phyloP scores from a whole-genome alignment of 1,284 basidiomycete species.

The Trichosporon faecale region DNA sequence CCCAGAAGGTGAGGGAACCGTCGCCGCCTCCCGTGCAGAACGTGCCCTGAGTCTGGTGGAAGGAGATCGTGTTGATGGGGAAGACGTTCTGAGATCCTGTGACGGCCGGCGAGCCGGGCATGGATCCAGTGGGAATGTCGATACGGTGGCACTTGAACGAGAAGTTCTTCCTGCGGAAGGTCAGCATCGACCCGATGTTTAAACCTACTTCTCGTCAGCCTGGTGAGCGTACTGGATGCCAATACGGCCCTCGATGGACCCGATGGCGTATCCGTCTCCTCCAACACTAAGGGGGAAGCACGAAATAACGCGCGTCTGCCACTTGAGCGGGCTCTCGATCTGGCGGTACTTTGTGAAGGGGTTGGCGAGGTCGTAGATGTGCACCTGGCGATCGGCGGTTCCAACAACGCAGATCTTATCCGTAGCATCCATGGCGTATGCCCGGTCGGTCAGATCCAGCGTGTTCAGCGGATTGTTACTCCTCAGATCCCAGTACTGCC shows the following conservation, averaged over 20 bases:
- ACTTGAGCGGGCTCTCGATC: slow-evolving; percentile 77
- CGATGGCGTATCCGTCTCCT: slow-evolving; percentile 78
- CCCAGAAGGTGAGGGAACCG: slow-evolving; percentile 42
- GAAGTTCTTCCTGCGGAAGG: slow-evolving; percentile 69
- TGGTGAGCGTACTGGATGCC: slow-evolving; percentile 73
- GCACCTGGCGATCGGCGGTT: slow-evolving; percentile 72
- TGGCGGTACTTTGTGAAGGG: slow-evolving; percentile 54
- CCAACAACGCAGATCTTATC: slow-evolving; percentile 72
- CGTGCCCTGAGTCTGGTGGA: slow-evolving; percentile 89
- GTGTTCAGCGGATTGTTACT: slow-evolving; percentile 68
- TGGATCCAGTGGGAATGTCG: slow-evolving; percentile 54
- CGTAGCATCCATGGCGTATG: slow-evolving; percentile 60
- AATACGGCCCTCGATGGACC: slow-evolving; percentile 91
- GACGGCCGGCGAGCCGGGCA: slow-evolving; percentile 37
- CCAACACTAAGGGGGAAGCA: slow-evolving; percentile 65
- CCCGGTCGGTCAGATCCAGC: slow-evolving; percentile 79
- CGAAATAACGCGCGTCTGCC: slow-evolving; percentile 86
- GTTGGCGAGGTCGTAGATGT: slow-evolving; percentile 81
- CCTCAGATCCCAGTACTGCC: slow-evolving; percentile 87
- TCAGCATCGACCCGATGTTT: background rate
- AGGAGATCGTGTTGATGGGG: slow-evolving; percentile 85
- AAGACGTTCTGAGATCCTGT: slow-evolving; percentile 67
- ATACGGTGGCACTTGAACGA: slow-evolving; percentile 95
- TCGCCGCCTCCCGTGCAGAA: slow-evolving; percentile 84
- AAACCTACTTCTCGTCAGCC: slow-evolving; percentile 35